Percentiles rank a stretch among this genome's conserved stretches.
Evolutionary conservation across 2,329 filamentous ascomycete genomes (phyloP).

Genomic region (Epichloe gansuensis): DNA sequence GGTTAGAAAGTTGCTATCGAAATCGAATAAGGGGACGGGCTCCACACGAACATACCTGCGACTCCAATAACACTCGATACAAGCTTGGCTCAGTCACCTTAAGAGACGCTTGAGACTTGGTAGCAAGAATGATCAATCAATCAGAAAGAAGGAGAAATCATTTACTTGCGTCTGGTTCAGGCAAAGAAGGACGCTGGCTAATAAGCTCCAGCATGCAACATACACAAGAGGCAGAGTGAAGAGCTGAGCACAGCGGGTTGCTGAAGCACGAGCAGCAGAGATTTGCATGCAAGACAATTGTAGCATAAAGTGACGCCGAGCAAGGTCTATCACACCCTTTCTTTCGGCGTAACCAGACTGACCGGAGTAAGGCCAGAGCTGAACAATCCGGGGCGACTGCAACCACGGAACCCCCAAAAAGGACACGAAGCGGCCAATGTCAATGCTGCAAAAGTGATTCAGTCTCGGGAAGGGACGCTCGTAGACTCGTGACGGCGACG

Average conservation of each 20-base stretch:
- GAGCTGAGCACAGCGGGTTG: neutral
- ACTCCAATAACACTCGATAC: neutral
- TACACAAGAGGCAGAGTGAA: neutral
- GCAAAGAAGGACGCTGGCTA: neutral
- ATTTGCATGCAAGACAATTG: neutral
- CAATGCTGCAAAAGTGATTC: conserved; percentile 8
- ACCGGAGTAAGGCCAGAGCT: conserved; percentile 1
- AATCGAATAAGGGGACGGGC: conserved; percentile 6
- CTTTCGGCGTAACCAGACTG: neutral
- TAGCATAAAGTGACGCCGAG: neutral
- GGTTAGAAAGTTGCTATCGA: conserved; percentile 8
- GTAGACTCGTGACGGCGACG: conserved; percentile 12
- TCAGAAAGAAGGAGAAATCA: neutral
- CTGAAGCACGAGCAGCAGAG: neutral
- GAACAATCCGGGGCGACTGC: conserved; percentile 11
- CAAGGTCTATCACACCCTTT: neutral
- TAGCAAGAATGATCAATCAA: neutral
- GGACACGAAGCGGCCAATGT: conserved; percentile 9
- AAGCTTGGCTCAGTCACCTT: neutral
- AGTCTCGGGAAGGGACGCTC: conserved; percentile 25
- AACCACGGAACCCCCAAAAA: neutral
- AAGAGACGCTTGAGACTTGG: neutral
- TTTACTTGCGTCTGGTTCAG: neutral
- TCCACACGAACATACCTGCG: conserved; percentile 15
- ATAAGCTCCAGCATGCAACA: neutral